Evolutionary conservation across 805 yeast species (phyloP), one percentile per base, ranked within the genome.

Genomic region (Brettanomyces nanus): DNA sequence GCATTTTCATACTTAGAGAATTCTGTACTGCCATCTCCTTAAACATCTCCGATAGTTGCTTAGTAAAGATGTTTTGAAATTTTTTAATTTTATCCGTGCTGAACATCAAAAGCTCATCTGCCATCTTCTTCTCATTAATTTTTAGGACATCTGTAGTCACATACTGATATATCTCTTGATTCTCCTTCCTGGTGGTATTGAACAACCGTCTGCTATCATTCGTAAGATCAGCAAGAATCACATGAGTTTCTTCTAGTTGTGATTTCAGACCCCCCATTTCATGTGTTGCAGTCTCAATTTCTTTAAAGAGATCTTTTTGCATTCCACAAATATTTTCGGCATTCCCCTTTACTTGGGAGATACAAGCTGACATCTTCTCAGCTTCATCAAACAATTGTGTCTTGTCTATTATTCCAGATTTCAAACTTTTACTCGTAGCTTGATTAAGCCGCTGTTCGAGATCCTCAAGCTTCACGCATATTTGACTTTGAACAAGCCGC

Each of bases 101-200:
- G n/a, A 34, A 34, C n/a, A 26, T 26, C 37, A 34, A 9, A 6
- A 34, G 23, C 15, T 23, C 28, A 6, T 28, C 31, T 11, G 27
- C 31, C 31, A 34, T n/a, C 25, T 26, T 15, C 31, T 17, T 22
- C 14, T 34, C 23, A 3, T 34, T 26, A 5, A 19, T n/a, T 6
- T 6, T 15, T 13, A 28, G 6, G 6, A 15, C 30, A 28, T 28
- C 30, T 10, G 14, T 15, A 10, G 15, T 13, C 6, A 28, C 17
- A 14, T 10, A 28, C 17, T 28, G 7, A 28, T 28, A 28, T 15
- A 28, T 9, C 6, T n/a, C 14, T 13, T 10, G n/a, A 13, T 10
- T 14, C n/a, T 28, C 30, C 17, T 28, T n/a, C 17, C 7, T 15
- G 6, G 30, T 15, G 14, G 6, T 9, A 28, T 14, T 15, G 17